These are phyloP conservation scores for Aspergillus awamori DNA, from an alignment of 2,329 filamentous ascomycete species.

Conservation along the genomic window DNA sequence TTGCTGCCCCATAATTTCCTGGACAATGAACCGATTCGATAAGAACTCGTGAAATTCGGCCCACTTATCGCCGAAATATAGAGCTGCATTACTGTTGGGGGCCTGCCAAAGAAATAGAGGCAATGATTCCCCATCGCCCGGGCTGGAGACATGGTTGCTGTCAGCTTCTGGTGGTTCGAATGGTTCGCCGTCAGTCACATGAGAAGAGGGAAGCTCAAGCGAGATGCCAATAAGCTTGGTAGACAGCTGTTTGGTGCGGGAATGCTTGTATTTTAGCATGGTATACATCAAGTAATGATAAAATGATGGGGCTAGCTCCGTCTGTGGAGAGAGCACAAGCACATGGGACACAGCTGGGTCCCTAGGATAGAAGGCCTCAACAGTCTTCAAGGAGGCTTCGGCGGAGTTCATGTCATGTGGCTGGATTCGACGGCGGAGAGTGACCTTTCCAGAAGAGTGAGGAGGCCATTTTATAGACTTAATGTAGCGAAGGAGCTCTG, in stretches of 20 bases:
- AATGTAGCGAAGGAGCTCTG: conserved; percentile 64
- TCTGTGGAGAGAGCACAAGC: conserved; percentile 79
- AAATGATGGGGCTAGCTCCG: conserved; percentile 77
- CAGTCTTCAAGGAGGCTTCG: conserved; percentile 72
- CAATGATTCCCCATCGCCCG: conserved; percentile 31
- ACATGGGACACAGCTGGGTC: conserved; percentile 69
- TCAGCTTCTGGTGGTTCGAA: conserved; percentile 54
- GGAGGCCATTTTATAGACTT: conserved; percentile 70
- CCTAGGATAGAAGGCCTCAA: conserved; percentile 86
- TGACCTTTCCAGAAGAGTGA: conserved; percentile 55
- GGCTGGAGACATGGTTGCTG: neutral
- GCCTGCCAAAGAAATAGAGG: conserved; percentile 81
- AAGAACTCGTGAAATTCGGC: conserved; percentile 80
- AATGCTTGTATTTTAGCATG: conserved; percentile 77
- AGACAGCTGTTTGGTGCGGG: conserved; percentile 51
- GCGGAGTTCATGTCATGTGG: conserved; percentile 63
- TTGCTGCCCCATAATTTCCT: conserved; percentile 25
- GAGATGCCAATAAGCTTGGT: conserved; percentile 74
- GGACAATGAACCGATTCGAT: conserved; percentile 58
- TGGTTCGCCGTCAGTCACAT: conserved; percentile 59
- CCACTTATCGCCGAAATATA: conserved; percentile 88
- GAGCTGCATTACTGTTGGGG: conserved; percentile 76
- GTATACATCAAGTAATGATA: conserved; percentile 84
- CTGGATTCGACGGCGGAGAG: conserved; percentile 73
- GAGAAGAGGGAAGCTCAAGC: conserved; percentile 67